These are phyloP conservation scores for Clonostachys sp. DNA, from an alignment of 2,329 filamentous ascomycete genomes.

Conservation along the genomic window DNA sequence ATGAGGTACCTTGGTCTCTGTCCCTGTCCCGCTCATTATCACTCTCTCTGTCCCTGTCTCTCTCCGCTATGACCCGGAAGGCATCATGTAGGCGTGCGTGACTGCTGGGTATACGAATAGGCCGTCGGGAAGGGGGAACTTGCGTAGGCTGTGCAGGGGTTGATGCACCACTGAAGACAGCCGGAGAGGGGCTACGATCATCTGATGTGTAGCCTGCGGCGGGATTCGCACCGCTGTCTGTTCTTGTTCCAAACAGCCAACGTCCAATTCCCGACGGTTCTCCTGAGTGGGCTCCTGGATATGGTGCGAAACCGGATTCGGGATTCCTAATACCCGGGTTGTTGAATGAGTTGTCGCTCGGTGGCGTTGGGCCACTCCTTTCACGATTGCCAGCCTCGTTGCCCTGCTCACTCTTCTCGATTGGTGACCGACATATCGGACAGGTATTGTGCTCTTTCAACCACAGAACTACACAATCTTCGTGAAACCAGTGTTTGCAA, in stretches of 20 bases:
- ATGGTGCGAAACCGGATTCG: not conserved
- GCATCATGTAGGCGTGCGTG: constrained; percentile 20
- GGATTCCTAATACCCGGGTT: no score
- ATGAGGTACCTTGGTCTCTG: constrained; percentile 9
- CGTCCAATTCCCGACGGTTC: no score
- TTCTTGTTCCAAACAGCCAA: no score
- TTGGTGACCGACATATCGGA: constrained; percentile 68
- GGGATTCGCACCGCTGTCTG: no score
- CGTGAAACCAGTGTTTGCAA: constrained; percentile 93
- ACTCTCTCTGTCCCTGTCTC: no score
- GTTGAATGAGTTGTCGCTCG: not conserved
- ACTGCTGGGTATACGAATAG: constrained; percentile 14
- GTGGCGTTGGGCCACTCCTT: not conserved
- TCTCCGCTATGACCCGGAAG: constrained; percentile 7
- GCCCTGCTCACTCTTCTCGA: constrained; percentile 31
- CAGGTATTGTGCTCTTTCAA: constrained; percentile 89
- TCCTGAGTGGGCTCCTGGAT: not conserved
- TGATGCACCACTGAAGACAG: no score
- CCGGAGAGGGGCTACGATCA: no score
- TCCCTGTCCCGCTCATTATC: constrained; percentile 12
- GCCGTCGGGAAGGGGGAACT: not conserved
- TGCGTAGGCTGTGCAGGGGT: not conserved
- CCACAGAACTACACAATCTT: constrained; percentile 77
- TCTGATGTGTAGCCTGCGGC: no score
- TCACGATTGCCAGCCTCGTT: not conserved